A percentile compares a stretch with the other conserved stretches of the same genome.
Evolutionary conservation across 805 yeast species (phyloP).

Genomic region (Cyberlindnera saturnus): DNA sequence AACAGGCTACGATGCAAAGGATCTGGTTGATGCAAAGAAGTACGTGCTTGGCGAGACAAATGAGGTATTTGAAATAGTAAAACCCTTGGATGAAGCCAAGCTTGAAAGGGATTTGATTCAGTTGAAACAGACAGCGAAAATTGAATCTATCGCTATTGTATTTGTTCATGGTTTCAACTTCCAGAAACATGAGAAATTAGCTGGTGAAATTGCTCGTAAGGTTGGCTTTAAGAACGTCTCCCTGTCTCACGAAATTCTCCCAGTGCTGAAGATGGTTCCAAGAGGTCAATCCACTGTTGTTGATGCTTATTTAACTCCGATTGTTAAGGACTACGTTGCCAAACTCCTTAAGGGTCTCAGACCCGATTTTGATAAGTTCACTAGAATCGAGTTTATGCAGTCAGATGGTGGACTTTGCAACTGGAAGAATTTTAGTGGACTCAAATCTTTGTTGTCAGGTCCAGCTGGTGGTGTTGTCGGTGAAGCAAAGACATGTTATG

Average conservation of each 20-base stretch:
- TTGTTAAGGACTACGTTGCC: conserved; percentile 33
- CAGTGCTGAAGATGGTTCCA: conserved; percentile 33
- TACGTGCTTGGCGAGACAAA: conserved; percentile 35
- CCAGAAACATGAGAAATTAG: conserved; percentile 32
- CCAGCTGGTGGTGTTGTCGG: conserved; percentile 65
- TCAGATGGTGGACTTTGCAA: conserved; percentile 53
- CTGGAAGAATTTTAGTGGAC: conserved; percentile 46
- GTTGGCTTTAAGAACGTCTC: conserved; percentile 24
- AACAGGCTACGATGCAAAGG: conserved; percentile 26
- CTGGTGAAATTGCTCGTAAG: conserved; percentile 28
- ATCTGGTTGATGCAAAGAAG: conserved; percentile 26
- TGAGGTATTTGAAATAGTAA: conserved; percentile 33
- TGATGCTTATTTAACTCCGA: conserved; percentile 40
- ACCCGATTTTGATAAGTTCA: conserved; percentile 29
- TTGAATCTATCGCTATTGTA: conserved; percentile 29
- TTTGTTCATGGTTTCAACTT: conserved; percentile 32
- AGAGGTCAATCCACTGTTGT: conserved; percentile 37
- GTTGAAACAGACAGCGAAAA: conserved; percentile 20
- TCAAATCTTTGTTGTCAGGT: conserved; percentile 48
- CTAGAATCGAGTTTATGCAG: conserved; percentile 48
- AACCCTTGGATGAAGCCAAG: conserved; percentile 26
- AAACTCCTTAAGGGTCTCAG: conserved; percentile 29
- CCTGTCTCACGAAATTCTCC: conserved; percentile 20
- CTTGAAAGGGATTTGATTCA: conserved; percentile 16
- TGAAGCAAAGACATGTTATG: conserved; percentile 46